Conservation (phyloP, 2,329 filamentous ascomycete species). For the Pseudocercospora crystallina region DNA sequence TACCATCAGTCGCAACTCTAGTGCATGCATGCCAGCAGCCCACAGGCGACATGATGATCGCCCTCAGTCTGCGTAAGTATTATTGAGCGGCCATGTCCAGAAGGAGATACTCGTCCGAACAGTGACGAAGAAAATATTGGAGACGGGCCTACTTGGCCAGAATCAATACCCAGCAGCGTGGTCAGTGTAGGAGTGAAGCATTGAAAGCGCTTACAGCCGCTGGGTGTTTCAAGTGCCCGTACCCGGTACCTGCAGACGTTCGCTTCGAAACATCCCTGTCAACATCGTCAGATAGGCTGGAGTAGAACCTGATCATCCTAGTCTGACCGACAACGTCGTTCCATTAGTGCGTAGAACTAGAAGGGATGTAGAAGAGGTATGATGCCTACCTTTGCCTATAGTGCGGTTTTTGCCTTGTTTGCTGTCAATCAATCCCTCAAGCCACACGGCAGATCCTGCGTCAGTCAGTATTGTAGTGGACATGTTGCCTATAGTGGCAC, state of each 20-base stretch:
- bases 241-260: neutral
- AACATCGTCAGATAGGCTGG: neutral
- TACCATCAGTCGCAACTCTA: too few species aligned
- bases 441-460: too few species aligned
- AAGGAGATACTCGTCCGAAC: neutral
- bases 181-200: neutral
- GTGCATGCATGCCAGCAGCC: too few species aligned
- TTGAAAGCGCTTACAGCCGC: neutral
- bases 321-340: neutral
- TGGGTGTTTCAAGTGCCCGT: neutral
- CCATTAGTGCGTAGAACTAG: neutral
- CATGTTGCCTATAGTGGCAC: slow-evolving; percentile 1
- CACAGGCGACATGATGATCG: neutral
- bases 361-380: slow-evolving; percentile 1
- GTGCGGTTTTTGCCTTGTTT: too few species aligned
- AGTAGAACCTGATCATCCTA: neutral
- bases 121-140: too few species aligned
- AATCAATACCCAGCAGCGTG: neutral
- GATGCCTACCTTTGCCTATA: too few species aligned
- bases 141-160: too few species aligned
- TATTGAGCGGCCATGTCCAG: neutral
- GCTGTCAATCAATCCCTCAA: too few species aligned
- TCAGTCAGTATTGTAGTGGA: neutral
- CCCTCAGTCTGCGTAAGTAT: neutral
- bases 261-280: neutral